A percentile compares a stretch with the other conserved stretches of the same genome.
phyloP scores from a whole-genome alignment of 2,329 filamentous ascomycete species.

The Septoria linicola region DNA sequence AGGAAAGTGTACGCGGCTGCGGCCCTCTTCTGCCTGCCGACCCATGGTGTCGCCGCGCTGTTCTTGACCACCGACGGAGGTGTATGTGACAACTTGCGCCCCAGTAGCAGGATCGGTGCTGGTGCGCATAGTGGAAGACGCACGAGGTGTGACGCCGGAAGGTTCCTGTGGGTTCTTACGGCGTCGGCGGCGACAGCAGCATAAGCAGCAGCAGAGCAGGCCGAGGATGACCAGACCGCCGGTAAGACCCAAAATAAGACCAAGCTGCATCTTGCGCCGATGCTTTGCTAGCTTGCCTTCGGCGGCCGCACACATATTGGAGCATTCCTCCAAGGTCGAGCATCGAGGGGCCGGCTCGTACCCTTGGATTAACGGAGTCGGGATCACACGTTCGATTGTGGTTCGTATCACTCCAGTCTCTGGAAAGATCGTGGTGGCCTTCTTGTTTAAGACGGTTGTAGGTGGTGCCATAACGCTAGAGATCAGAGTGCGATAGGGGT shows the following conservation, averaged over 20 bases:
- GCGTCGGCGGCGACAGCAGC: conserved; percentile 11
- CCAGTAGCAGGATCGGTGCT: conserved; percentile 1
- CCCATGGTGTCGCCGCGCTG: conserved; percentile 24
- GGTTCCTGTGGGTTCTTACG: not conserved
- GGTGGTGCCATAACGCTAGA: not conserved
- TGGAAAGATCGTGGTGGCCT: not conserved
- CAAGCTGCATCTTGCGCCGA: not conserved
- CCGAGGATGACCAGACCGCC: not conserved
- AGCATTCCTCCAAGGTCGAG: conserved; percentile 1
- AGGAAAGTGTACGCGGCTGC: conserved; percentile 27
- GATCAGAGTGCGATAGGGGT: conserved; percentile 5
- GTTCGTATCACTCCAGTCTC: not conserved
- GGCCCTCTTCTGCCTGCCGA: conserved; percentile 32
- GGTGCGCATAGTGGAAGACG: conserved; percentile 5
- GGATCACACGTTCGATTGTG: not conserved
- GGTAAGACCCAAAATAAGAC: not conserved
- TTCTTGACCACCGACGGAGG: not conserved
- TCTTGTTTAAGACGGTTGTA: not conserved
- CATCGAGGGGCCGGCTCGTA: not conserved
- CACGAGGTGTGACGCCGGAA: not conserved
- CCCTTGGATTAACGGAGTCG: not conserved
- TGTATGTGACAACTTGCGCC: not conserved
- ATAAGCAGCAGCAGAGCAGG: conserved; percentile 5
- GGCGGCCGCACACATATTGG: not conserved
- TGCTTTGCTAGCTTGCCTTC: not conserved